Evolutionary conservation across 228 moss, liverwort and hornwort genomes (phyloP).

Genomic region (Sphagnum fallax): DNA sequence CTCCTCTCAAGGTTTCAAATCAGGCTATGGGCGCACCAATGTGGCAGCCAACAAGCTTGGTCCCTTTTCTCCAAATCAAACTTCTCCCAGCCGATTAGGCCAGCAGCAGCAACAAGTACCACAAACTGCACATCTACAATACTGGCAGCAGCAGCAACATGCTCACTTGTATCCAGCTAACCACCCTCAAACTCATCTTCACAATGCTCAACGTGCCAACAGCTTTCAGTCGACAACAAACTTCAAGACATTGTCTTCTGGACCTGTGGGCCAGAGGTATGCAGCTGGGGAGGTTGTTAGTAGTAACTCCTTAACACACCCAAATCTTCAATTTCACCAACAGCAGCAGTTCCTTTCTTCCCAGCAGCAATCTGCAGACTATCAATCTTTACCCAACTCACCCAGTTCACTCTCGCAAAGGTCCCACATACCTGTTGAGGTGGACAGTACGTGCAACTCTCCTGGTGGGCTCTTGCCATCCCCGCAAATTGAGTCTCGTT

Average conservation of each 20-base stretch:
- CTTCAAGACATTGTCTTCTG: neutral
- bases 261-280: conserved; percentile 25
- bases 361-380: conserved; percentile 32
- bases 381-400: conserved; percentile 20
- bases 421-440: conserved; percentile 1
- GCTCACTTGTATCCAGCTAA: conserved; percentile 1
- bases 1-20: conserved; percentile 35
- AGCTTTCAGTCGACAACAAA: neutral
- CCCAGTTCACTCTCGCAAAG: conserved; percentile 11
- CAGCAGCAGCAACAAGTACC: conserved; percentile 30
- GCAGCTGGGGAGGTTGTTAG: conserved; percentile 21
- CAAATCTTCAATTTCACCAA: conserved; percentile 32
- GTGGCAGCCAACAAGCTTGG: conserved; percentile 34
- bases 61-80: conserved; percentile 31
- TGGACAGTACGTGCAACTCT: conserved; percentile 22
- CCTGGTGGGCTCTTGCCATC: conserved; percentile 43
- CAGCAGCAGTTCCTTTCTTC: conserved; percentile 29
- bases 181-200: neutral
- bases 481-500: conserved; percentile 45
- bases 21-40: conserved; percentile 19
- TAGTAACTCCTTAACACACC: conserved; percentile 19
- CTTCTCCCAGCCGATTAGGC: conserved; percentile 70
- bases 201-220: conserved; percentile 22
- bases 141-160: conserved; percentile 19
- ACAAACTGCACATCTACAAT: conserved; percentile 22